Evolutionary conservation across 129 eudicot genomes (phyloP).

Genomic region (Tanacetum coccineum): DNA sequence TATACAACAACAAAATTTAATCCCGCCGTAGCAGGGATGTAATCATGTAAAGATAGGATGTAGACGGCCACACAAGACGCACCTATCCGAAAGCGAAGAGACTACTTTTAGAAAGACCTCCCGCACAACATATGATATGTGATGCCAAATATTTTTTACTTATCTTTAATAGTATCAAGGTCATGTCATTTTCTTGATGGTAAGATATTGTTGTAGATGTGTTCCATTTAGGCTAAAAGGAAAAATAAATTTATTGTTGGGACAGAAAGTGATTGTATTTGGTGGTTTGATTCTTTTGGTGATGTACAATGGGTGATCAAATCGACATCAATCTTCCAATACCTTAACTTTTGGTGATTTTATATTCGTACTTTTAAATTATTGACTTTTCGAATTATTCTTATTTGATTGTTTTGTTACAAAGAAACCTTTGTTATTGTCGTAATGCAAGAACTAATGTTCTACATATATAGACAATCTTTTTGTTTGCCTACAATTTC

Average conservation of each 20-base stretch:
- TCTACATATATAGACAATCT: neutral
- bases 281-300: conserved; percentile 17
- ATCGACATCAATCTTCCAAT: conserved; percentile 11
- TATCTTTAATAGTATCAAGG: neutral
- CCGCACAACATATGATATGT: too few relatives aligned
- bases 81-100: too few relatives aligned
- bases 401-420: neutral
- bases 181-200: neutral
- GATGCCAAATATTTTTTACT: too few relatives aligned
- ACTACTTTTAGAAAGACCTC: too few relatives aligned
- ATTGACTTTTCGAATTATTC: neutral
- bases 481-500: too few relatives aligned
- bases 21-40: too few relatives aligned
- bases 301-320: conserved; percentile 21
- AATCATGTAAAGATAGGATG: too few relatives aligned
- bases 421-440: neutral
- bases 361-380: conserved; percentile 7
- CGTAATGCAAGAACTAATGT: neutral
- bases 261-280: conserved; percentile 24
- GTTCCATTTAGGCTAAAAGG: conserved; percentile 17
- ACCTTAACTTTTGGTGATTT: neutral
- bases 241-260: neutral
- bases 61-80: too few relatives aligned
- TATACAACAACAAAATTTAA: neutral
- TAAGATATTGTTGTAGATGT: conserved; percentile 21